phyloP scores from a whole-genome alignment of 257 asterid genomes.

The Haberlea rhodopensis region DNA sequence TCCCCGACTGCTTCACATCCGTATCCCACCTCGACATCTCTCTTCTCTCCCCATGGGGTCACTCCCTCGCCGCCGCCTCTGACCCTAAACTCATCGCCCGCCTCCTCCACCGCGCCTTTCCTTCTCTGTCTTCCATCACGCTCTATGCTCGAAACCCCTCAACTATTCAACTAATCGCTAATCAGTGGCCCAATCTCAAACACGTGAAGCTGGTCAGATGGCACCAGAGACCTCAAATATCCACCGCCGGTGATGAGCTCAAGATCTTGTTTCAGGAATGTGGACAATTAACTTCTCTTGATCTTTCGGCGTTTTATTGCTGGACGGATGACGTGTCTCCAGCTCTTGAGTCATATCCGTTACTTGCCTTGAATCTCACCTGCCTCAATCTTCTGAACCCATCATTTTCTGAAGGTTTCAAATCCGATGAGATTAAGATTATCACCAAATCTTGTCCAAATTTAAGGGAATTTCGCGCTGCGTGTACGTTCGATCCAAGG shows the following conservation, averaged over 20 bases:
- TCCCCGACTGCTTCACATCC: constrained; percentile 67
- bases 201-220: constrained; percentile 75
- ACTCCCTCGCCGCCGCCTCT: constrained; percentile 59
- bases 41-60: constrained; percentile 85
- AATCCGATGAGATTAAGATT: constrained; percentile 56
- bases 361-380: constrained; percentile 41
- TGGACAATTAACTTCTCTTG: constrained; percentile 37
- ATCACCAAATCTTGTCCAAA: constrained; percentile 65
- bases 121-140: constrained; percentile 48
- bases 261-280: constrained; percentile 37
- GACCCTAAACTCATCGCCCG: constrained; percentile 50
- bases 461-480: constrained; percentile 52
- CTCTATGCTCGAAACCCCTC: constrained; percentile 57
- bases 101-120: constrained; percentile 67
- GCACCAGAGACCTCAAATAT: constrained; percentile 81
- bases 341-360: constrained; percentile 45
- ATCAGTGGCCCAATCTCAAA: constrained; percentile 48
- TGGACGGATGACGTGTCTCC: constrained; percentile 87
- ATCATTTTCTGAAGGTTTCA: constrained; percentile 74
- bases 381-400: constrained; percentile 65
- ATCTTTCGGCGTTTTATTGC: constrained; percentile 71
- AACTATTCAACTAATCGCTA: constrained; percentile 42
- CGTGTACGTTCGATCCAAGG: constrained; percentile 82
- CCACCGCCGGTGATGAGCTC: constrained; percentile 67
- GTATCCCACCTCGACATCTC: constrained; percentile 74